Percentiles rank a stretch among this genome's conserved stretches.
These are phyloP conservation scores for Lentinula edodes DNA, from an alignment of 768 basidiomycete species.

Conservation along the genomic window DNA sequence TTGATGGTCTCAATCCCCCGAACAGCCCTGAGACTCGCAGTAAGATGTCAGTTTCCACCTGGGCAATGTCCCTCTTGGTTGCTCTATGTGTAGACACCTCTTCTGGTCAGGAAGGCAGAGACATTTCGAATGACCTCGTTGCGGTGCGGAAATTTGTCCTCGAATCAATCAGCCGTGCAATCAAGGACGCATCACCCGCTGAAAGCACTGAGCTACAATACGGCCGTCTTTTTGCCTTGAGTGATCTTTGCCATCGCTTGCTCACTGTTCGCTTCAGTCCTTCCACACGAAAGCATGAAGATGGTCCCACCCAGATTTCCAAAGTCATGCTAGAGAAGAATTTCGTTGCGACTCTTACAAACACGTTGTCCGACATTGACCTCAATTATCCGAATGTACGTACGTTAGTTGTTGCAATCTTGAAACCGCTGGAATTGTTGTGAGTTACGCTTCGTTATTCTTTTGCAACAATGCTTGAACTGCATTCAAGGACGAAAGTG, in stretches of 20 bases:
- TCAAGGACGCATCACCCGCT: constrained; percentile 64
- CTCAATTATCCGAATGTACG: constrained; percentile 93
- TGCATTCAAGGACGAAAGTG: constrained; percentile 68
- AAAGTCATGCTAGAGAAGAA: constrained; percentile 99
- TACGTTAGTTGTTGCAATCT: constrained; percentile 76
- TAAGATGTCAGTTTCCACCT: constrained; percentile 65
- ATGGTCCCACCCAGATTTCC: constrained; percentile 85
- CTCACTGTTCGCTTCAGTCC: constrained; percentile 72
- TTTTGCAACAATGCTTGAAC: constrained; percentile 4
- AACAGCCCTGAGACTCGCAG: constrained; percentile 49
- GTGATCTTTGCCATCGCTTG: constrained; percentile 84
- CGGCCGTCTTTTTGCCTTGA: constrained; percentile 80
- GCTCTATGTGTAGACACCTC: constrained; percentile 89
- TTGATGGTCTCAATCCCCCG: constrained; percentile 64
- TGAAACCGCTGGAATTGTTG: constrained; percentile 88
- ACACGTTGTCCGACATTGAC: constrained; percentile 86
- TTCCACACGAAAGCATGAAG: constrained; percentile 55
- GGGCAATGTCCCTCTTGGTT: constrained; percentile 87
- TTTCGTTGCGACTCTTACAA: constrained; percentile 85
- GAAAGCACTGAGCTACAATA: constrained; percentile 74
- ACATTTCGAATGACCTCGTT: constrained; percentile 71
- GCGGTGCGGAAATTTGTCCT: constrained; percentile 90
- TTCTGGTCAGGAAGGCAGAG: constrained; percentile 62
- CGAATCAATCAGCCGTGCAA: constrained; percentile 79
- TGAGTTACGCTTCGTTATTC: constrained; percentile 31